Percentiles rank a stretch among this genome's conserved stretches.
Evolutionary conservation across 805 yeast genomes (phyloP).

Genomic region (Starmerella apis): DNA sequence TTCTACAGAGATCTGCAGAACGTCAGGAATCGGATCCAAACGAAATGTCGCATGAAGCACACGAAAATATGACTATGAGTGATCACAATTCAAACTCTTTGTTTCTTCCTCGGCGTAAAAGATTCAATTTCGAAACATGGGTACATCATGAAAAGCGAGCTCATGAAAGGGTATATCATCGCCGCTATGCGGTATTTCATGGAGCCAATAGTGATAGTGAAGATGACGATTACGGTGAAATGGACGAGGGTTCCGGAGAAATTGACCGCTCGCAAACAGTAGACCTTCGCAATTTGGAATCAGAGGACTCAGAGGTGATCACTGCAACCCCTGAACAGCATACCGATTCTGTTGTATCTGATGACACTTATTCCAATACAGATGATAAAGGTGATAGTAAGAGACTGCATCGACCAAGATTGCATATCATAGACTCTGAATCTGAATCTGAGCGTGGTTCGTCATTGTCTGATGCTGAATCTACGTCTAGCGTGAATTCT

Average conservation of each 20-base stretch:
- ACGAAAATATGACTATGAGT: not conserved
- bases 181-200: slow-evolving; percentile 12
- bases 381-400: too few relatives aligned
- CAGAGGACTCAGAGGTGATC: not conserved
- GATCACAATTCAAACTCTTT: not conserved
- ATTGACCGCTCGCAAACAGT: not conserved
- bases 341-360: too few relatives aligned
- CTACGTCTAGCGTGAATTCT: not conserved
- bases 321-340: not conserved
- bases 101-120: slow-evolving; percentile 9
- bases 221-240: slow-evolving; percentile 19
- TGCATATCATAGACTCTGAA: not conserved
- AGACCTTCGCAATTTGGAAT: not conserved
- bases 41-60: not conserved
- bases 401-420: not conserved
- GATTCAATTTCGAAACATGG: slow-evolving; percentile 18
- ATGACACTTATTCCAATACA: too few relatives aligned
- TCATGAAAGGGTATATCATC: slow-evolving; percentile 17
- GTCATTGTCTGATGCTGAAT: not conserved
- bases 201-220: slow-evolving; percentile 23
- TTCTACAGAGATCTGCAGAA: not conserved
- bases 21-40: not conserved
- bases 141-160: slow-evolving; percentile 15
- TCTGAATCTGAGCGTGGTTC: not conserved
- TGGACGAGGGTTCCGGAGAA: not conserved